Base-by-base conservation (phyloP, 805 yeast genomes). In the Pichia rugopelliculosa region DNA sequence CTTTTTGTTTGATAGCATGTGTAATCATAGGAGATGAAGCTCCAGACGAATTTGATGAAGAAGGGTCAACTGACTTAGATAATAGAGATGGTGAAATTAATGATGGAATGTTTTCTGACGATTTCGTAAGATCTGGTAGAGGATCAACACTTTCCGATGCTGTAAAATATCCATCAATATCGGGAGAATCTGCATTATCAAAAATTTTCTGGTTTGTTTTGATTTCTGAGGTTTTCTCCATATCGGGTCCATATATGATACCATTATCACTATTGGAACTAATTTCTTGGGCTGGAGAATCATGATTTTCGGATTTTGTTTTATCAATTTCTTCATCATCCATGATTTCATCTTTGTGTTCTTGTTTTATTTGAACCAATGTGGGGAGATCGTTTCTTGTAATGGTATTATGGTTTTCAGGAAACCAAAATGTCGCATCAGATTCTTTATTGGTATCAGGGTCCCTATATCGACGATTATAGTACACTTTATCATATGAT, bases 401-500 rank as follows among this genome's bases (percentile, higher is more conserved):
- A 13, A 47, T 37, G 6, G 41, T 41, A 24, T 44, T 41, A 6
- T 27, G 36, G 12, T 30, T 42, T 20, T 34, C 39, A 11, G 54
- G 54, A 18, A 36, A 39, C 48, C 46, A 47, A n/a, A 47, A 17
- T 22, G n/a, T 3, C 3, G 30, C 13, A 3, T 27, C 27, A 18
- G 37, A 3, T 20, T 4, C 37, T 36, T 11, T 33, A 18, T 10
- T 15, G 13, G 11, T 15, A n/a, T 34, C 22, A 4, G 44, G 20
- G 13, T 22, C 10, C 23, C 21, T 27, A 27, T 27, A 30, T n/a
- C 10, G 41, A 24, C 45, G 25, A 38, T 36, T 36, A 24, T 36
- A 41, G 20, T 41, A 46, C n/a, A 45, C 9, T 27, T 30, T 46
- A 37, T 46, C 49, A 21, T 37, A n/a, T 6, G 50, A 34, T 22